Evolutionary conservation across 371 early-diverging fungal genomes (phyloP).

Genomic region (Nosema granulosis): DNA sequence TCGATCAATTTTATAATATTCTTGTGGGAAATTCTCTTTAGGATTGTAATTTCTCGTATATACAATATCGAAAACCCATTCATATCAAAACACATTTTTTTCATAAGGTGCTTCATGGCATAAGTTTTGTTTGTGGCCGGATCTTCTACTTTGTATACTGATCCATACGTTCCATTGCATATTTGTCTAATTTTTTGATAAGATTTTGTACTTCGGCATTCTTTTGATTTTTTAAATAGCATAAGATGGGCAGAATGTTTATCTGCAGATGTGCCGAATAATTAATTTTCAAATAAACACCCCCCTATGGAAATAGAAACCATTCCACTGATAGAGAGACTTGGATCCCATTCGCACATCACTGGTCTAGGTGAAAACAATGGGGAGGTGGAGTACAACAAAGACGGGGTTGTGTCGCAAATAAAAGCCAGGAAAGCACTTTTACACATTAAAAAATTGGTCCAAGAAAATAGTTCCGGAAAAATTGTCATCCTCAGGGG

Average conservation of each 20-base stretch:
- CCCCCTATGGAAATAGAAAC: constrained; percentile 35
- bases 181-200: constrained; percentile 14
- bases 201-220: background rate
- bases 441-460: constrained; percentile 71
- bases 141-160: constrained; percentile 74
- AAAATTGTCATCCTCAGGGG: constrained; percentile 88
- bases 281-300: no score
- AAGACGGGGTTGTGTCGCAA: constrained; percentile 91
- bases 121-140: constrained; percentile 64
- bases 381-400: constrained; percentile 69
- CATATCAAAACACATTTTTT: constrained; percentile 27
- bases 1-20: constrained; percentile 82
- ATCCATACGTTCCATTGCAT: constrained; percentile 87
- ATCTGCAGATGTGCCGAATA: no score
- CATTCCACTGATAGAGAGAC: constrained; percentile 34
- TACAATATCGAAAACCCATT: constrained; percentile 25
- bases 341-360: constrained; percentile 90
- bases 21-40: constrained; percentile 79
- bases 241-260: no score
- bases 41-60: constrained; percentile 74
- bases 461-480: constrained; percentile 72
- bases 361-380: constrained; percentile 77
- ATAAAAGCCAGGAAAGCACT: constrained; percentile 85
- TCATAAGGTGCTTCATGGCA: constrained; percentile 23
- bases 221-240: background rate